Evolutionary conservation across 2,329 filamentous ascomycete genomes (phyloP).

Genomic region (Coleophoma eucalyptorum): DNA sequence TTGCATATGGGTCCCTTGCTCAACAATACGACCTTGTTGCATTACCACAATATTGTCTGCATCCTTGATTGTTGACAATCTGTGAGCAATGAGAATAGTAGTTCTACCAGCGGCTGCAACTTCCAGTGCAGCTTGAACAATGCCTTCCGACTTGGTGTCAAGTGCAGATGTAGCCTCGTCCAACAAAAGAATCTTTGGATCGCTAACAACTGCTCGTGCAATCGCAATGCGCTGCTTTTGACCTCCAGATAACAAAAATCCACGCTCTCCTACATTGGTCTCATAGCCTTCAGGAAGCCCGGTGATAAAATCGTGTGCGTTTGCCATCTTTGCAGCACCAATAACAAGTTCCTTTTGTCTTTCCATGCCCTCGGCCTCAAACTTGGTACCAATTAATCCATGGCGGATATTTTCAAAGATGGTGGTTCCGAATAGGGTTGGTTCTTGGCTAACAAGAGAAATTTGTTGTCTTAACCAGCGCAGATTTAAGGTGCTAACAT

Average conservation of each 20-base stretch:
- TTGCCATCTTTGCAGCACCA: constrained; percentile 83
- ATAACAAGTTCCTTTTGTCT: constrained; percentile 68
- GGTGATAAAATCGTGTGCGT: constrained; percentile 88
- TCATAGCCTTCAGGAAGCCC: constrained; percentile 83
- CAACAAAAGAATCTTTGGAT: constrained; percentile 87
- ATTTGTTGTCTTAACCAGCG: constrained; percentile 91
- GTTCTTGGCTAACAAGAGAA: constrained; percentile 89
- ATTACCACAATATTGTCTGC: constrained; percentile 97
- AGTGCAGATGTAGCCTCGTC: constrained; percentile 94
- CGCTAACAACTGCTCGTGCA: constrained; percentile 82
- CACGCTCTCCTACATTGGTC: constrained; percentile 92
- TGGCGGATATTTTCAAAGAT: constrained; percentile 90
- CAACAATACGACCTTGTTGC: constrained; percentile 77
- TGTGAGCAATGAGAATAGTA: constrained; percentile 94
- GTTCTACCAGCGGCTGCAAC: constrained; percentile 81
- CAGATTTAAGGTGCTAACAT: constrained; percentile 78
- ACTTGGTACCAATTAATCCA: constrained; percentile 79
- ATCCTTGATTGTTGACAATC: constrained; percentile 88
- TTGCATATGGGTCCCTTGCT: constrained; percentile 84
- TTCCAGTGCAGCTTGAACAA: constrained; percentile 90
- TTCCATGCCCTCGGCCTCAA: constrained; percentile 65
- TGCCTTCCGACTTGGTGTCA: constrained; percentile 90
- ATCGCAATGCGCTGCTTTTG: constrained; percentile 98
- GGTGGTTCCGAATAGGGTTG: constrained; percentile 82
- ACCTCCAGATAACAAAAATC: constrained; percentile 87